These are phyloP conservation scores for Xylogone sp. DNA, from an alignment of 2,329 filamentous ascomycete species.

Conservation along the genomic window DNA sequence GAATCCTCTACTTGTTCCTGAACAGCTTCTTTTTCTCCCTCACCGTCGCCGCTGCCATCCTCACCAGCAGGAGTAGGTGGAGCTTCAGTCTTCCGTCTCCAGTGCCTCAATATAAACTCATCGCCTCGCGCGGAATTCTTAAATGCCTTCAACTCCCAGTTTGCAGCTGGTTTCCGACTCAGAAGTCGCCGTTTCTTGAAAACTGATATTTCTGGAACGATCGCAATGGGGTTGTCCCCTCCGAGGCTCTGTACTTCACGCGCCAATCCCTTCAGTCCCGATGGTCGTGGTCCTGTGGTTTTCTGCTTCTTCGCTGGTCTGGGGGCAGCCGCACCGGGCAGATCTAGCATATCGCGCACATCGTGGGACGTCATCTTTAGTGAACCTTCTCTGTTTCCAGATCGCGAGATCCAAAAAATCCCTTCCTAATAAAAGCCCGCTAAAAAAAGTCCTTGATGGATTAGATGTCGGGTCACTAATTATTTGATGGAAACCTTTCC, in stretches of 20 bases:
- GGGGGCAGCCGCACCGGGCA: slow-evolving; percentile 58
- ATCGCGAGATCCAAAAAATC: neutral
- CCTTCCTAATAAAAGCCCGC: neutral
- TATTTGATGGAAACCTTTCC: neutral
- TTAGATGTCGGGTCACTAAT: neutral
- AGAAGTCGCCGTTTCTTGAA: slow-evolving; percentile 57
- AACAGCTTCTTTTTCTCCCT: slow-evolving; percentile 33
- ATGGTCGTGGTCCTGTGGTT: slow-evolving; percentile 51
- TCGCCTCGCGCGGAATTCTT: slow-evolving; percentile 74
- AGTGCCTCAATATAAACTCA: slow-evolving; percentile 71
- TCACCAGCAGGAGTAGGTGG: slow-evolving; percentile 32
- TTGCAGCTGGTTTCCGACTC: slow-evolving; percentile 51
- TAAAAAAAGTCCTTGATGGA: neutral
- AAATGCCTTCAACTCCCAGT: slow-evolving; percentile 69
- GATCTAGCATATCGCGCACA: slow-evolving; percentile 83
- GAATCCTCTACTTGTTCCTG: slow-evolving; percentile 48
- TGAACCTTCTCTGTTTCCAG: neutral
- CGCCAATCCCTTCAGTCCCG: slow-evolving; percentile 58
- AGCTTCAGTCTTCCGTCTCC: slow-evolving; percentile 63
- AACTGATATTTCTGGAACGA: slow-evolving; percentile 55
- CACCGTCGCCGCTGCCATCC: slow-evolving; percentile 33
- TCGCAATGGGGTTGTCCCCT: slow-evolving; percentile 63
- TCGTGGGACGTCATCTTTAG: slow-evolving; percentile 71
- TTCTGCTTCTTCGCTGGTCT: slow-evolving; percentile 74
- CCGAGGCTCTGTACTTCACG: slow-evolving; percentile 63